Base-by-base conservation (phyloP, 495 filamentous ascomycete genomes). In the Penicillium coprophilum region DNA sequence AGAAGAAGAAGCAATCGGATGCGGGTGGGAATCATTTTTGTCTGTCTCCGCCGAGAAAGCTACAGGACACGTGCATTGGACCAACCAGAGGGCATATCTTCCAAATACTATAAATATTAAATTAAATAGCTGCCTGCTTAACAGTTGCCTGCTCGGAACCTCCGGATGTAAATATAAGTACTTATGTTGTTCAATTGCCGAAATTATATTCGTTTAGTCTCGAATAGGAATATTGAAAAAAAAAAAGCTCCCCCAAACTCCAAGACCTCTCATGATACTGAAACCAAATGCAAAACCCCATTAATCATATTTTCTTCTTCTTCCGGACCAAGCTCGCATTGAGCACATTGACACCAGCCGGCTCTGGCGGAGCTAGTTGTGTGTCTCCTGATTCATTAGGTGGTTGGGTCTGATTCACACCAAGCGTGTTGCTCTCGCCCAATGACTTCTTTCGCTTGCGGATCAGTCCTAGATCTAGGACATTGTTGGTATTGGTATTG, bases 301-400 rank as follows among this genome's bases (percentile, higher is more conserved):
- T 9, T 49, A 30, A 31, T 69, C 44, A 64, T 24, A 69, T 62
- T 71, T 88, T 91, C 23, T 78, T 74, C 67, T 88, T 90, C 67
- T 87, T 92, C 57, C 85, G 74, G 28, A 91, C 71, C 61, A 90
- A 63, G 2, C 77, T 79, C 21, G 74, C 77, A 39, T 75, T 74
- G 10, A 89, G 78, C 50, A 85, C 69, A 60, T 87, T 88, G 49
- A 85, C 78, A 11, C 70, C 66, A n/a, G 73, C 52, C 57, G 64
- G 36, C 61, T 60, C 53, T 32, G 66, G 50, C 13, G 61, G 55
- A 38, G 60, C 62, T 13, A 63, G 58, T 19, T 74, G 68, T 24
- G 67, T 63, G 46, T 69, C 69, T 1, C 67, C 70, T 17, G 65
- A 13, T 19, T 21, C 44, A 48, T 54, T 56, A 36, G 54, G 31